Evolutionary conservation across 192 early-diverging fungal genomes (phyloP), one percentile per base, ranked within the genome.

Genomic region (Umbelopsis sp.): DNA sequence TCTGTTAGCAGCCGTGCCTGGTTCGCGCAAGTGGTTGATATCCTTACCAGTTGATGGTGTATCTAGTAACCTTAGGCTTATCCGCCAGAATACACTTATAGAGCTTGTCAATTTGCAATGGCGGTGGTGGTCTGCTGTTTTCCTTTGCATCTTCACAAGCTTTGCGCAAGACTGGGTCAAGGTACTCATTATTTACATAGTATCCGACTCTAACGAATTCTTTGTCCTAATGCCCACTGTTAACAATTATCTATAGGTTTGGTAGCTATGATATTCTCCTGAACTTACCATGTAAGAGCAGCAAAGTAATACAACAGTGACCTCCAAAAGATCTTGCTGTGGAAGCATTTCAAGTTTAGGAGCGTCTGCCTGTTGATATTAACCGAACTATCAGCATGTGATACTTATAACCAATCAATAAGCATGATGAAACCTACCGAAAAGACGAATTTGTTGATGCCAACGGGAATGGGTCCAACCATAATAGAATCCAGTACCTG

Each of bases 151-250:
- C 90, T 75, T 94, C 92, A 34, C 26, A 29, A 62, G 56, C 56
- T 20, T 62, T 29, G 26, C 56, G 56, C 20, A 62, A 34, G 16
- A 20, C n/a, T 34, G 56, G 56, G 62, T 96, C 95, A 34, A 74
- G 66, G 77, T 98, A 99, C 65, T 97, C 93, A 81, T 96, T 98
- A 85, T 99, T 95, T 52, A 99, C 95, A 74, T 97, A 97, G 83
- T 99, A 99, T 16, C 96, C 97, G 59, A 99, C 94, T 73, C 96
- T 89, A 65, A 97, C 94, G 85, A 98, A 99, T 82, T 97, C 95
- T 74, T 91, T 89, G 51, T 89, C 90, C 72, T 88, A 86, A n/a
- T 44, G 26, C 5, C 12, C 17, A 5, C 17, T 31, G 31, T 59
- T 32, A 59, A 16, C 16, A 29, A 0, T 26, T 3, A 4, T 29